Evolutionary conservation across 2,329 filamentous ascomycete species (phyloP), one percentile per base, ranked within the genome.

Genomic region (Xylariaceae sp.): DNA sequence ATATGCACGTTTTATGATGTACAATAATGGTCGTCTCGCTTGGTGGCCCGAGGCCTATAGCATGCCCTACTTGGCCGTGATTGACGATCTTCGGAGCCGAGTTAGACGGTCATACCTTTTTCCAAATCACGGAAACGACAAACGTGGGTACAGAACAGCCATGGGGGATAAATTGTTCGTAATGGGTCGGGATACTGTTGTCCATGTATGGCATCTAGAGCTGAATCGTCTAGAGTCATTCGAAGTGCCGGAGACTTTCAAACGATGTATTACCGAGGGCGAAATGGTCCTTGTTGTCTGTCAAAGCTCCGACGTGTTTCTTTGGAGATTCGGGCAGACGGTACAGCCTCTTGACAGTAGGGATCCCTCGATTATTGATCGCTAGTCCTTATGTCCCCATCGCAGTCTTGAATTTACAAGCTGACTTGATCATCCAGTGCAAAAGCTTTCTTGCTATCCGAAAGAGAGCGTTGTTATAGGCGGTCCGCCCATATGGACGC

Each of bases 31-130:
- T 11, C 57, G 64, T 7, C 54, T 63, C 11, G 64, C 62, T 1
- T 66, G 62, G 63, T 66, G 63, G 62, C 64, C 64, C 0, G 62
- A 66, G 45, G 56, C 56, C 4, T 65, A 62, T 36, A 53, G 53
- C 39, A 57, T 63, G 30, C 62, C 64, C 14, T 65, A 55, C 39
- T 45, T 65, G 18, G 63, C 63, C 6, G 55, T 66, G 17, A 57
- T 66, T 35, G 64, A 66, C 35, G 61, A 66, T 46, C 44, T 66
- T 39, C 60, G 62, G 17, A 63, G 59, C 3, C 59, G 61, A 31
- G 52, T 49, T 18, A 58, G 64, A 22, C 58, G 58, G n/a, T 57
- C 52, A 6, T 66, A 64, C 42, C 30, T 61, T 7, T 66, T 64
- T 10, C 64, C 64, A 0, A 43, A 57, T 15, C 52, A 62, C 42